phyloP scores from a whole-genome alignment of 2,329 filamentous ascomycete genomes.

The Fusarium begoniae region DNA sequence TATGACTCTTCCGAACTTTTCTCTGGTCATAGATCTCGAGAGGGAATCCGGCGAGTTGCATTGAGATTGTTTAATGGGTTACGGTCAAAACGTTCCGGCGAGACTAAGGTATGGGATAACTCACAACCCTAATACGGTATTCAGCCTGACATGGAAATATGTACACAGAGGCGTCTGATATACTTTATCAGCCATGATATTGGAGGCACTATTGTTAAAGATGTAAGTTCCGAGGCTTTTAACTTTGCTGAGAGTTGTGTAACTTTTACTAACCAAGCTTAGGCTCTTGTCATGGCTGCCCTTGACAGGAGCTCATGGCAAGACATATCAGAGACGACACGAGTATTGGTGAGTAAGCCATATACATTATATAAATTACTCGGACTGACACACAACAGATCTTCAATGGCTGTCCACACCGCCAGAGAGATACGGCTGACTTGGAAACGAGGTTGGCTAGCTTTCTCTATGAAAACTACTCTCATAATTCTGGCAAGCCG shows the following conservation, averaged over 20 bases:
- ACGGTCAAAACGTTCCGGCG: not conserved
- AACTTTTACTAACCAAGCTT: fast-evolving
- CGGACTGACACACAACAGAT: not conserved
- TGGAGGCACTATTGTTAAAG: not conserved
- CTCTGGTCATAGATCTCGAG: not conserved
- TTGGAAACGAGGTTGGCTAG: not conserved
- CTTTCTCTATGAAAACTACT: not conserved
- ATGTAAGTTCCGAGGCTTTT: not conserved
- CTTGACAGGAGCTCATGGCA: not conserved
- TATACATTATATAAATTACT: fast-evolving
- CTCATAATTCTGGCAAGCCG: fast-evolving
- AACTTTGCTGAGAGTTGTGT: too few species aligned
- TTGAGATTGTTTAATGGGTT: not conserved
- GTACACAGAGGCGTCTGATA: not conserved
- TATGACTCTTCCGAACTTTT: not conserved
- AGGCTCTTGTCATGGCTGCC: not conserved
- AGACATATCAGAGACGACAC: not conserved
- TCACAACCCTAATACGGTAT: fast-evolving
- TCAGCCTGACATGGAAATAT: fast-evolving
- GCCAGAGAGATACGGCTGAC: not conserved
- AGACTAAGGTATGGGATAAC: not conserved
- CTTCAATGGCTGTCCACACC: not conserved
- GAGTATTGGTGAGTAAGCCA: not conserved
- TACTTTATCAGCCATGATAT: not conserved
- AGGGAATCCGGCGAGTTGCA: not conserved